Percentiles rank a stretch among this genome's conserved stretches.
These are phyloP conservation scores for Podila epigama DNA, from an alignment of 192 early-diverging fungal species.

Conservation along the genomic window DNA sequence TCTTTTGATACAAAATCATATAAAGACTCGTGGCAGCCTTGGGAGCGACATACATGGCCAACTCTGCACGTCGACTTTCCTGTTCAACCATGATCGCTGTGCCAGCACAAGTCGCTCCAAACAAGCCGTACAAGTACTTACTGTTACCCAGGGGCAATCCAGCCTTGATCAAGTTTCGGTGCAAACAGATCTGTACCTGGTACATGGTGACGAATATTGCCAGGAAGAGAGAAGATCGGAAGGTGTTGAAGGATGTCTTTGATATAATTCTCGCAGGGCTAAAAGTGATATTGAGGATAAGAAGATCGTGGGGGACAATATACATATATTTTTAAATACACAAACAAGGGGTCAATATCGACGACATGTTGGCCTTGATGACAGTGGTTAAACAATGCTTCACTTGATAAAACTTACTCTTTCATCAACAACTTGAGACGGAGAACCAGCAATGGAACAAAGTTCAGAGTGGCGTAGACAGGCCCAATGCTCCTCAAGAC, in stretches of 20 bases:
- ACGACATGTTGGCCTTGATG: not conserved
- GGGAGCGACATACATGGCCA: constrained; percentile 81
- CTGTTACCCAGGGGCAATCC: constrained; percentile 53
- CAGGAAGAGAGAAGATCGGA: constrained; percentile 73
- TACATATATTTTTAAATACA: not conserved
- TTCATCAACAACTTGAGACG: constrained; percentile 62
- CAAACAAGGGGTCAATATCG: not conserved
- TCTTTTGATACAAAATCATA: constrained; percentile 64
- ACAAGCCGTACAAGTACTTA: constrained; percentile 69
- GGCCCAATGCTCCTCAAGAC: constrained; percentile 61
- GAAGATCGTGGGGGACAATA: not conserved
- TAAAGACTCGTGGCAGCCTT: constrained; percentile 75
- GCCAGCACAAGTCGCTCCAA: constrained; percentile 59
- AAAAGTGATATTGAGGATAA: not conserved
- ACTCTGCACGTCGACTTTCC: constrained; percentile 69
- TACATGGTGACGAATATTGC: constrained; percentile 69
- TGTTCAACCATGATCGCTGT: constrained; percentile 75
- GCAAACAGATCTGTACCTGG: constrained; percentile 69
- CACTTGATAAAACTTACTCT: constrained; percentile 55
- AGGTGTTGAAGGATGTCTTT: constrained; percentile 60
- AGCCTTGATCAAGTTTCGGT: constrained; percentile 61
- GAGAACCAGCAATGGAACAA: constrained; percentile 75
- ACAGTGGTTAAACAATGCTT: not conserved
- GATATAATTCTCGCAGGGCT: constrained; percentile 59
- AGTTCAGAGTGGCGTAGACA: constrained; percentile 75